A percentile compares a stretch with the other conserved stretches of the same genome.
These are phyloP conservation scores for Thielaviopsis cerberus DNA, from an alignment of 2,329 filamentous ascomycete species.

Conservation along the genomic window DNA sequence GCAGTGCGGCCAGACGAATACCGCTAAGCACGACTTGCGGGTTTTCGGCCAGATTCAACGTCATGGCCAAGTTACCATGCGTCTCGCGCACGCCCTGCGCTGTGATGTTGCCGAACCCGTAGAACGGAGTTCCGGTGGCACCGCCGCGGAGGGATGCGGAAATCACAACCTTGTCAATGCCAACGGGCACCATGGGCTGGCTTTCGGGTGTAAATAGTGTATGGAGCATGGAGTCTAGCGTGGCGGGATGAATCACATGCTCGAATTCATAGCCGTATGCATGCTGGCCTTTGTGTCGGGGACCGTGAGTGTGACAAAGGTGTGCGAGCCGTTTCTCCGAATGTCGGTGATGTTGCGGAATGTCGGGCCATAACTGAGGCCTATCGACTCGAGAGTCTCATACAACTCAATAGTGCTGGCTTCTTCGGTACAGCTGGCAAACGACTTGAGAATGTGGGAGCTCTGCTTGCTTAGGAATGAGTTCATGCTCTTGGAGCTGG, in stretches of 20 bases:
- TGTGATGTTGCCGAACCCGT: slow-evolving; percentile 24
- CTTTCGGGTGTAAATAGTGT: slow-evolving; percentile 27
- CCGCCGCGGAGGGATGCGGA: slow-evolving; percentile 20
- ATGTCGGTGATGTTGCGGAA: slow-evolving; percentile 29
- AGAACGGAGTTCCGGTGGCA: slow-evolving; percentile 20
- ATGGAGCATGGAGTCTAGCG: slow-evolving; percentile 38
- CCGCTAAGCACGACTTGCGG: slow-evolving; percentile 27
- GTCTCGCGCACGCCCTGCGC: slow-evolving; percentile 22
- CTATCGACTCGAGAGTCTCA: slow-evolving; percentile 29
- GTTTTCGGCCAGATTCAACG: slow-evolving; percentile 17
- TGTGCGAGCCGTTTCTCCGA: slow-evolving; percentile 17
- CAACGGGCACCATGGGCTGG: slow-evolving; percentile 31
- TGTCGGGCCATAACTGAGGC: slow-evolving; percentile 31
- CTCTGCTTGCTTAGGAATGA: background rate
- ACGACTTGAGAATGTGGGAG: background rate
- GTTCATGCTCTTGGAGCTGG: slow-evolving; percentile 5
- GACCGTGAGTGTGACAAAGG: slow-evolving; percentile 23
- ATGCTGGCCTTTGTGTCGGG: slow-evolving; percentile 33
- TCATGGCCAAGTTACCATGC: slow-evolving; percentile 26
- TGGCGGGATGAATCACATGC: slow-evolving; percentile 38
- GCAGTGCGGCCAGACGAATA: slow-evolving; percentile 20
- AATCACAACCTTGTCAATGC: slow-evolving; percentile 28
- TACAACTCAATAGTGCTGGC: slow-evolving; percentile 21
- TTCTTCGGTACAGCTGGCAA: background rate
- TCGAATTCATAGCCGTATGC: slow-evolving; percentile 33